Base-by-base conservation (phyloP, 106 monocot genomes). In the Dactylorhiza incarnata region DNA sequence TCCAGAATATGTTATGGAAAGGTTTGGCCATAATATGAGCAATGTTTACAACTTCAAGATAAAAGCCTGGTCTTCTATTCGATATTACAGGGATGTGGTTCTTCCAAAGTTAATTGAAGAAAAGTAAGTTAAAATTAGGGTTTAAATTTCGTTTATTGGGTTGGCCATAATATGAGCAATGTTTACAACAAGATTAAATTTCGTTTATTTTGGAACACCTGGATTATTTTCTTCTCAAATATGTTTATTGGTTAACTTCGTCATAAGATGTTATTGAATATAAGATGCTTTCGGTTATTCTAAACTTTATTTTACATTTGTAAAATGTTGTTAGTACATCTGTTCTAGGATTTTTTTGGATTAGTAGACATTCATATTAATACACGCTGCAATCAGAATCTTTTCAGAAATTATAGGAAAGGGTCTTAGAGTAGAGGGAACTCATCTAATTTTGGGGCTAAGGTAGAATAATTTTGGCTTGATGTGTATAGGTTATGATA, bases 111-210 rank as follows among this genome's bases (percentile, higher is more conserved):
- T 99, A 67, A 73, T 88, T 50, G 97, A 99, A 80, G 97, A 99
- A 80, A 91, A 83, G 97, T 94, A 74, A 86, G 94, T 84, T 77
- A 25, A 71, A 48, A 43, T 48, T n/a, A 47, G 45, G 66, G 26
- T 17, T 58, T 9, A 11, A 1, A 16, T 69, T 56, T 58, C 23
- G 25, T 7, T 44, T 37, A 45, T 24, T 37, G 94, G 23, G 94
- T 88, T 84, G 94, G 86, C 74, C 77, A 94, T 84, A 99, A 99
- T 76, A 88, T 99, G 91, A 99, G 94, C 79, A 99, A 99, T 80
- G 97, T 94, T 58, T 75, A 71, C 65, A 99, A 99, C 78, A 99
- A 86, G 79, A 88, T 99, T 74, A 99, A 94, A 77, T 37, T 37
- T 37, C 37, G 37, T 37, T 37, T 37, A 37, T 37, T 37, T 37